Percentiles rank a stretch among this genome's conserved stretches.
These are phyloP conservation scores for Linnemannia schmuckeri DNA, from an alignment of 192 early-diverging fungal genomes.

Conservation along the genomic window DNA sequence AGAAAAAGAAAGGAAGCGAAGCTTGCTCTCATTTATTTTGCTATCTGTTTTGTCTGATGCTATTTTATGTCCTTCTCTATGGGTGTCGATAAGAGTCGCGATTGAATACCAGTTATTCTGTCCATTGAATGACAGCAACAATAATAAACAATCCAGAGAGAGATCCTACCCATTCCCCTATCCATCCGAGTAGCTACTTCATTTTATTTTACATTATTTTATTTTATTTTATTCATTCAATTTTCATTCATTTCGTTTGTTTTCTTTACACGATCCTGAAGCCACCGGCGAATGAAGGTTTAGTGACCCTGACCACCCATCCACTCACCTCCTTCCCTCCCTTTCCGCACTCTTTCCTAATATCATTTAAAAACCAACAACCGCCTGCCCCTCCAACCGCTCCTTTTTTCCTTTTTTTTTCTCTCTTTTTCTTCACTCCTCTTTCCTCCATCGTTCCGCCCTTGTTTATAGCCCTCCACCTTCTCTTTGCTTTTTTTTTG, in stretches of 20 bases:
- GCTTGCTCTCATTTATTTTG: neutral
- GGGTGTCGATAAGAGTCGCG: neutral
- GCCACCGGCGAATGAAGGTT: neutral
- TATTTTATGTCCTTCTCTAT: neutral
- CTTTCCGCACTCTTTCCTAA: no score
- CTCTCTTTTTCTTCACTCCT: neutral
- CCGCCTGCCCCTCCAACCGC: neutral
- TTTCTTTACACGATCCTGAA: neutral
- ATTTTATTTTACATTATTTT: neutral
- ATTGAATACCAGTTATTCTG: neutral
- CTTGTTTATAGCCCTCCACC: conserved; percentile 7
- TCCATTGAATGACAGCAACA: neutral
- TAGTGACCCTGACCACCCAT: conserved; percentile 1
- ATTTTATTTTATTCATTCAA: neutral
- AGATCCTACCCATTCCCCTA: neutral
- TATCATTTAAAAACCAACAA: conserved; percentile 7
- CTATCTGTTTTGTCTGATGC: neutral
- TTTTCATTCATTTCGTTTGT: neutral
- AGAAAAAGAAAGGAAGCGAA: neutral
- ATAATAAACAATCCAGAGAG: neutral
- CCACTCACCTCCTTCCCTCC: neutral
- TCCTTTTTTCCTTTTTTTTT: neutral
- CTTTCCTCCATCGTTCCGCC: neutral
- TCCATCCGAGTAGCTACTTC: neutral
- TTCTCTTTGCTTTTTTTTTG: conserved; percentile 8